Evolutionary conservation across 1,284 basidiomycete genomes (phyloP), one percentile per base, ranked within the genome.

Genomic region (Cryptococcus depauperatus): DNA sequence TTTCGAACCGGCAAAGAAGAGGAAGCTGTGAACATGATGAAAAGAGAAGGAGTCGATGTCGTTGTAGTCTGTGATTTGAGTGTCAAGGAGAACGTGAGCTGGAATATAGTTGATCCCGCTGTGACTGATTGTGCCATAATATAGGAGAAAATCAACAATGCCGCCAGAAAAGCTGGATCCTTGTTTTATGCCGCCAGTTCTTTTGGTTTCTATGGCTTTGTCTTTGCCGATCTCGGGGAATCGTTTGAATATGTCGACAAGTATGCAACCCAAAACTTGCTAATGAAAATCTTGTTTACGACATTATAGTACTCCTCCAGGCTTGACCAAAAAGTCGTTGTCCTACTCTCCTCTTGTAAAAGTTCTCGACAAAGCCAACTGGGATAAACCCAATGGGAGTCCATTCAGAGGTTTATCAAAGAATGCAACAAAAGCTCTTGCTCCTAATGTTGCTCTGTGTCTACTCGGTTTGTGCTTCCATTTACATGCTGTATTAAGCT

Each of bases 131-230:
- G 13, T 35, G 5, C n/a, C 34, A 32, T 9, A 5, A 13, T 11
- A 18, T 26, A 95, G 87, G 76, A 84, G 57, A 75, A 72, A 40
- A 76, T 93, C 48, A 91, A 96, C 68, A 76, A 79, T 32, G 76
- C 80, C 13, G 85, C 87, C 60, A 77, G 90, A 51, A 75, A 75
- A 44, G 74, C 79, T 43, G 72, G 75, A 26, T 86, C 82, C 52
- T 82, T 84, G 13, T 85, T 97, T 68, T 97, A 95, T 61, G 80
- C 83, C 16, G 86, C 90, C 0, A 84, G 84, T 8, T 83, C 85
- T 10, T 91, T 88, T 66, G 93, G 93, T n/a, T 75, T 93, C 49
- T 75, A 83, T 39, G 95, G 93, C 5, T 98, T 86, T 70, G 86
- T 93, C 58, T 96, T 97, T 66, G 86, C 87, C 49, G 92, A 98